Percentiles rank a stretch among this genome's conserved stretches.
Evolutionary conservation across 1,139 yeast species (phyloP).

Genomic region (Insectozyma bohioensis): DNA sequence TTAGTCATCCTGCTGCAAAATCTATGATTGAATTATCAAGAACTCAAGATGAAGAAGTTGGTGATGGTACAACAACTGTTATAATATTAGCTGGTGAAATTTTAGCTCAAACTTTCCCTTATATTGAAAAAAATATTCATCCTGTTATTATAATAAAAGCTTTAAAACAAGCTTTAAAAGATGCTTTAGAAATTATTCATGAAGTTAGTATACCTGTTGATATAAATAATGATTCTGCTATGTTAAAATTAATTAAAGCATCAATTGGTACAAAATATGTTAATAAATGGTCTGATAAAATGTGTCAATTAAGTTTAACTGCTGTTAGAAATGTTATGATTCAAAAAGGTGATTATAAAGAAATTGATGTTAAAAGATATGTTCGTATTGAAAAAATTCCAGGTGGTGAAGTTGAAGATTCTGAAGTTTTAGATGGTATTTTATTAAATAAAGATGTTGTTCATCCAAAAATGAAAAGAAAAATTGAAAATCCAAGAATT

Average conservation of each 20-base stretch:
- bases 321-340: constrained; percentile 85
- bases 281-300: constrained; percentile 84
- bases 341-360: constrained; percentile 69
- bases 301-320: constrained; percentile 85
- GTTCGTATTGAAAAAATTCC: constrained; percentile 94
- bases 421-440: constrained; percentile 86
- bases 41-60: constrained; percentile 99
- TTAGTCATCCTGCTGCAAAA: constrained; percentile 97
- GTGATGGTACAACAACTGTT: constrained; percentile 97
- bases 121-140: constrained; percentile 90
- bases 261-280: constrained; percentile 96
- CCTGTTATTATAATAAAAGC: constrained; percentile 97
- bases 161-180: constrained; percentile 83
- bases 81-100: constrained; percentile 95
- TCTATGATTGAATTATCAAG: constrained; percentile 96
- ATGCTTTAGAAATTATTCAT: constrained; percentile 86
- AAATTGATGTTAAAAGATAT: constrained; percentile 90
- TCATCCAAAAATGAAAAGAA: constrained; percentile 95
- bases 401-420: constrained; percentile 94
- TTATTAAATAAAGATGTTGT: constrained; percentile 94
- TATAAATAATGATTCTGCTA: constrained; percentile 76
- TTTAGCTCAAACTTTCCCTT: constrained; percentile 91
- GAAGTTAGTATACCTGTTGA: constrained; percentile 86
- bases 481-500: constrained; percentile 84
- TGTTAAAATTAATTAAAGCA: constrained; percentile 83